A percentile compares a stretch with the other conserved stretches of the same genome.
Evolutionary conservation across 23 red algal genomes (phyloP).

Genomic region (Gracilariopsis chorda): DNA sequence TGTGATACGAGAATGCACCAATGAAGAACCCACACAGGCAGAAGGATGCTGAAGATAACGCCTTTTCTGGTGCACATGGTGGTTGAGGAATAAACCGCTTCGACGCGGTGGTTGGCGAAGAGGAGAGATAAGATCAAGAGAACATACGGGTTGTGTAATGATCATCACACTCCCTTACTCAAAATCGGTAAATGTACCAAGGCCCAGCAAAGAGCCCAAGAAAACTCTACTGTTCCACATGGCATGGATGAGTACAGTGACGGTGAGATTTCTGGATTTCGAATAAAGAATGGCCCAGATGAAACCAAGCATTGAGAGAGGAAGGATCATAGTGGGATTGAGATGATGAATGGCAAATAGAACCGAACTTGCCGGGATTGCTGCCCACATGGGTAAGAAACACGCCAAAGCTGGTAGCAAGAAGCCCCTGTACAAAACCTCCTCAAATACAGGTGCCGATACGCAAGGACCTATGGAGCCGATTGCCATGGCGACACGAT

Average conservation of each 20-base stretch:
- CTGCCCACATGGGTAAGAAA: conserved; percentile 88
- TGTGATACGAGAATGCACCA: too few species aligned
- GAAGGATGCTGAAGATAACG: too few species aligned
- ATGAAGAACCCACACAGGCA: too few species aligned
- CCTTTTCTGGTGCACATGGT: too few species aligned
- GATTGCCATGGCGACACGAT: conserved; percentile 94
- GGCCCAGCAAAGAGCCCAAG: conserved; percentile 69
- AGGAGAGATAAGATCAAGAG: too few species aligned
- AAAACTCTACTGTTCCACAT: conserved; percentile 98
- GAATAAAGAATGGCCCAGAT: conserved; percentile 93
- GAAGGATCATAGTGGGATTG: conserved; percentile 86
- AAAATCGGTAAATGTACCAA: conserved; percentile 72
- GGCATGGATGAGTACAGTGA: conserved; percentile 94
- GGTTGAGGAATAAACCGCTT: too few species aligned
- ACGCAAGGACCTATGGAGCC: conserved; percentile 97
- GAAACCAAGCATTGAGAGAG: conserved; percentile 91
- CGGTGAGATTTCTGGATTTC: conserved; percentile 78
- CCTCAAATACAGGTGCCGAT: conserved; percentile 99
- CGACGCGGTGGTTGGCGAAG: too few species aligned
- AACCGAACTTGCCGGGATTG: conserved; percentile 93
- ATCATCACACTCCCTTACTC: conserved; percentile 55
- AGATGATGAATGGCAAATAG: conserved; percentile 98
- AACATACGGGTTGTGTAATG: too few species aligned
- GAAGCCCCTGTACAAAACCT: conserved; percentile 97
- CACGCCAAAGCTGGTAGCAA: conserved; percentile 87